Percentiles rank a stretch among this genome's conserved stretches.
Conservation (phyloP, 2,329 filamentous ascomycete genomes). For the Plenodomus tracheiphilus region DNA sequence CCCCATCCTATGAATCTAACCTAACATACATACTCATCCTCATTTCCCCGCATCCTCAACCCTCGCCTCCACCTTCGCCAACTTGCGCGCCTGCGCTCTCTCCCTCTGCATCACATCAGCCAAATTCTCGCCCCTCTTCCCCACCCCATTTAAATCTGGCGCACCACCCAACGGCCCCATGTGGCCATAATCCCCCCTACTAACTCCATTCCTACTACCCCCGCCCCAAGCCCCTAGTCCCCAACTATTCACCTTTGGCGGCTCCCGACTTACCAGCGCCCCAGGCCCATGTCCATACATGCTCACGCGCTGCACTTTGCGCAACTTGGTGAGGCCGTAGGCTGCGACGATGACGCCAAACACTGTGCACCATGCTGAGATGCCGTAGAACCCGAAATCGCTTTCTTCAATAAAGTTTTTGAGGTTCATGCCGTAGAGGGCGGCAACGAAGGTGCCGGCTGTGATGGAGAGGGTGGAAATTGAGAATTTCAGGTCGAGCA, state of each 20-base stretch:
- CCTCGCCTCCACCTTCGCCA: constrained; percentile 33
- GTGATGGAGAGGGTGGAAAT: constrained; percentile 94
- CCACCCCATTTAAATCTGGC: constrained; percentile 15
- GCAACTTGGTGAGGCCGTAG: constrained; percentile 81
- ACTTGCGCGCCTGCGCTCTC: constrained; percentile 26
- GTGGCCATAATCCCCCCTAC: constrained; percentile 14
- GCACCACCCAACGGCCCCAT: constrained; percentile 15
- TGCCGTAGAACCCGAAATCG: constrained; percentile 77
- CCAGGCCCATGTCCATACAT: constrained; percentile 67
- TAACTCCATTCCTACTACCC: constrained; percentile 27
- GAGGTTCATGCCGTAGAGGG: constrained; percentile 99
- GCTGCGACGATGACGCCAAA: constrained; percentile 78
- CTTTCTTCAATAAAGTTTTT: constrained; percentile 98
- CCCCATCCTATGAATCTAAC: too few species aligned
- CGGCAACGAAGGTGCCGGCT: constrained; percentile 91
- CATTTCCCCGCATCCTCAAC: constrained; percentile 21
- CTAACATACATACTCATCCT: too few species aligned
- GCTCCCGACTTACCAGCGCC: constrained; percentile 19
- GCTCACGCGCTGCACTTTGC: constrained; percentile 82
- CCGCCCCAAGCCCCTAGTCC: constrained; percentile 36
- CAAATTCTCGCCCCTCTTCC: constrained; percentile 25
- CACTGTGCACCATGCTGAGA: constrained; percentile 70
- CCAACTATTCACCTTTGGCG: constrained; percentile 16
- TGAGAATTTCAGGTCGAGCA: constrained; percentile 93
- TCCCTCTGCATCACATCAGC: constrained; percentile 34